A percentile compares a stretch with the other conserved stretches of the same genome.
Conservation (phyloP, 2,329 filamentous ascomycete genomes). For the Ophiostoma ulmi region DNA sequence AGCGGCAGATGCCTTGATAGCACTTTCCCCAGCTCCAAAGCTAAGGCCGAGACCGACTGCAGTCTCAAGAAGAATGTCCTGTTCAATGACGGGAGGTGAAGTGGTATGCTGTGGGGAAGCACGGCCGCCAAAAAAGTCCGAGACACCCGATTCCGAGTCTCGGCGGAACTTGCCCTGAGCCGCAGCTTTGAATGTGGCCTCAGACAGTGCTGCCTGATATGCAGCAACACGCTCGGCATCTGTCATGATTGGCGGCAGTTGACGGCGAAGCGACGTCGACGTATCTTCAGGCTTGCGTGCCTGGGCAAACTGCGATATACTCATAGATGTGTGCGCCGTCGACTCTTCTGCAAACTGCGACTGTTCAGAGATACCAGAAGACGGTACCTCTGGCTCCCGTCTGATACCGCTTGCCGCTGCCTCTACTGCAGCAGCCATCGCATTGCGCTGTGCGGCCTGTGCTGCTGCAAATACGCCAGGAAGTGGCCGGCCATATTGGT, state of each 20-base stretch:
- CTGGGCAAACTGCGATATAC: slow-evolving; percentile 27
- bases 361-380: slow-evolving; percentile 41
- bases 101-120: slow-evolving; percentile 25
- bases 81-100: background rate
- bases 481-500: slow-evolving; percentile 56
- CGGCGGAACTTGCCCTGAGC: slow-evolving; percentile 70
- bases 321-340: slow-evolving; percentile 51
- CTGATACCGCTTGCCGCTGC: slow-evolving; percentile 12
- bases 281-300: slow-evolving; percentile 18
- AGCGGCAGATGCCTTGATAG: slow-evolving; percentile 10
- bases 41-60: slow-evolving; percentile 2
- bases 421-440: slow-evolving; percentile 22
- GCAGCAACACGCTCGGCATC: slow-evolving; percentile 38
- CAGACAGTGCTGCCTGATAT: slow-evolving; percentile 79
- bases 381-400: slow-evolving; percentile 42
- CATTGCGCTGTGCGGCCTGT: slow-evolving; percentile 45
- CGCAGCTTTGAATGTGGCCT: slow-evolving; percentile 71
- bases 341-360: slow-evolving; percentile 42
- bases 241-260: slow-evolving; percentile 25
- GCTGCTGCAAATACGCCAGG: slow-evolving; percentile 54
- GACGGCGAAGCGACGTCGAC: slow-evolving; percentile 17
- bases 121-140: slow-evolving; percentile 21
- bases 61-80: background rate
- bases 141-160: slow-evolving; percentile 42
- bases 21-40: slow-evolving; percentile 9